Evolutionary conservation across 1,139 yeast species (phyloP).

Genomic region (Blastobotrys ciferrii): DNA sequence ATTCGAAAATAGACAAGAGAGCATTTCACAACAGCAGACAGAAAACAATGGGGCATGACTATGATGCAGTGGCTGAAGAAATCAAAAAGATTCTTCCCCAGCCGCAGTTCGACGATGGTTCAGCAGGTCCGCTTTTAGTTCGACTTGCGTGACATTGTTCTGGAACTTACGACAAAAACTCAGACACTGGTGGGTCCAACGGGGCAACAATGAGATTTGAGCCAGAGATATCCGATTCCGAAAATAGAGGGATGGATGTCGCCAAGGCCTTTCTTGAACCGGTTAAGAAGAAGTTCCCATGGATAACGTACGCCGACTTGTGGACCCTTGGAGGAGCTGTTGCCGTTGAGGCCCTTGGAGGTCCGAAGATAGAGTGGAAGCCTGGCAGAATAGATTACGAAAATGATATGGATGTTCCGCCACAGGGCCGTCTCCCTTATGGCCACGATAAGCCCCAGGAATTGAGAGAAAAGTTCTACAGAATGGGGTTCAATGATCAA

Average conservation of each 20-base stretch:
- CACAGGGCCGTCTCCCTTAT: constrained; percentile 67
- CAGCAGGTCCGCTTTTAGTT: constrained; percentile 61
- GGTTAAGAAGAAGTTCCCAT: constrained; percentile 53
- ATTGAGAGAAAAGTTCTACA: constrained; percentile 61
- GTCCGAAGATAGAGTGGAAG: constrained; percentile 56
- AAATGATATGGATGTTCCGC: constrained; percentile 53
- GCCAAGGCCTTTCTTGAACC: constrained; percentile 59
- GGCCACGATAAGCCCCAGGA: constrained; percentile 69
- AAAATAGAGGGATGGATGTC: constrained; percentile 58
- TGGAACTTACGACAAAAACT: constrained; percentile 57
- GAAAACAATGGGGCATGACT: constrained; percentile 39
- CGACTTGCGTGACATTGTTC: constrained; percentile 71
- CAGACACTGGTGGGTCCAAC: constrained; percentile 64
- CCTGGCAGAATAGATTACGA: constrained; percentile 62
- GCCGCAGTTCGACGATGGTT: constrained; percentile 69
- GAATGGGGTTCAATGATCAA: constrained; percentile 77
- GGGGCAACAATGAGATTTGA: constrained; percentile 65
- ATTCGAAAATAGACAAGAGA: no score
- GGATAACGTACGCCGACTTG: constrained; percentile 62
- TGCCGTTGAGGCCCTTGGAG: constrained; percentile 61
- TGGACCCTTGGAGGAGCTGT: constrained; percentile 66
- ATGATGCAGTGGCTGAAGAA: constrained; percentile 74
- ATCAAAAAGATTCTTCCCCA: constrained; percentile 73
- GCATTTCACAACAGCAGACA: no score
- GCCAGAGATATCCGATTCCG: constrained; percentile 47